Evolutionary conservation across 2,329 filamentous ascomycete species (phyloP).

Genomic region (Diaporthe ampelina): DNA sequence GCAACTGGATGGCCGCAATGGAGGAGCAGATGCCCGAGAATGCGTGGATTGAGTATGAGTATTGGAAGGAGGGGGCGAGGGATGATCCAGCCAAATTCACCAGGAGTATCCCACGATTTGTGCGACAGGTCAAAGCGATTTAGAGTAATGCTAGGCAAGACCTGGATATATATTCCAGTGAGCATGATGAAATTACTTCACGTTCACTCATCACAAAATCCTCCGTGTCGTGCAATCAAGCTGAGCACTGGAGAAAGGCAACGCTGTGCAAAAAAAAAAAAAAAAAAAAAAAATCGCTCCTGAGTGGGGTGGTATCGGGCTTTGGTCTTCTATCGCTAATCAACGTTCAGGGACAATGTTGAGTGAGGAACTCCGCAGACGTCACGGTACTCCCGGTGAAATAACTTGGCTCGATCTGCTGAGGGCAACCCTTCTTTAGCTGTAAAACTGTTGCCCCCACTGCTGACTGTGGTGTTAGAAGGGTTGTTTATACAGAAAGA

Average conservation of each 20-base stretch:
- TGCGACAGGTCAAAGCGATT: constrained; percentile 41
- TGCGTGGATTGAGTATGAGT: constrained; percentile 76
- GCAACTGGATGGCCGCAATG: constrained; percentile 70
- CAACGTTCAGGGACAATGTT: not conserved
- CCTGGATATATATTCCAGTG: not conserved
- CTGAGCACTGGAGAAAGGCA: not conserved
- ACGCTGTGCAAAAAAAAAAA: not conserved
- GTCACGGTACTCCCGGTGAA: too few relatives aligned
- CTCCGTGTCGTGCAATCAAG: not conserved
- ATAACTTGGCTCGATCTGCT: not conserved
- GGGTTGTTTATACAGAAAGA: not conserved
- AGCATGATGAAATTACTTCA: too few relatives aligned
- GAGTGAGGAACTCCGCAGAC: not conserved
- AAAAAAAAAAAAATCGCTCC: not conserved
- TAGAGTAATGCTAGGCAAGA: not conserved
- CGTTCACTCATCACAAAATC: not conserved
- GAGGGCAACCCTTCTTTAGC: not conserved
- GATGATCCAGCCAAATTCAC: constrained; percentile 61
- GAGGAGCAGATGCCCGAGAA: constrained; percentile 77
- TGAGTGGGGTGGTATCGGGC: not conserved
- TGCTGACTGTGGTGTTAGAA: not conserved
- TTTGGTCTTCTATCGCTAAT: too few relatives aligned
- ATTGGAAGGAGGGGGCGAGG: constrained; percentile 63
- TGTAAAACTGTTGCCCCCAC: not conserved
- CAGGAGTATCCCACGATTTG: constrained; percentile 41